These are phyloP conservation scores for Sporisorium scitamineum DNA, from an alignment of 1,284 basidiomycete species.

Conservation along the genomic window DNA sequence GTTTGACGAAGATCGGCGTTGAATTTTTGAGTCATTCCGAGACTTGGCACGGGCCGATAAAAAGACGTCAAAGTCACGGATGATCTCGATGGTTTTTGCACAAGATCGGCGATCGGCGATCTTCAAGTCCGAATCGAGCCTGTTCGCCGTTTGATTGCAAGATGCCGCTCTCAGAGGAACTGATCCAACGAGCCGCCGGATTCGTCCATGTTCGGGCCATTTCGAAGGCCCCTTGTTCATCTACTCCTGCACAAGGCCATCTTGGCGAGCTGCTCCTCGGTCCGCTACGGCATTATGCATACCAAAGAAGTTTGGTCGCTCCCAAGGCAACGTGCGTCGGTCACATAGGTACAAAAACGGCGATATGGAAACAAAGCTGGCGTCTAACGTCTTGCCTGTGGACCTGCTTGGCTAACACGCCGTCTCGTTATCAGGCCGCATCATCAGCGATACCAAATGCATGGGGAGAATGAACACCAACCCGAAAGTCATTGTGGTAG, in stretches of 20 bases:
- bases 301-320: neutral
- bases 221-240: no score
- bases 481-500: neutral
- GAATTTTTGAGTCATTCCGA: neutral
- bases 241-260: no score
- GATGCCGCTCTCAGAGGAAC: neutral
- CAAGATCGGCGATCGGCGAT: neutral
- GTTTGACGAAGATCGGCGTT: slow-evolving; percentile 2
- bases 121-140: neutral
- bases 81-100: neutral
- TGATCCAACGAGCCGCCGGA: no score
- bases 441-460: neutral
- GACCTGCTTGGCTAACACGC: neutral
- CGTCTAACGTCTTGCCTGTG: neutral
- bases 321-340: neutral
- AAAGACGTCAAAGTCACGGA: no score
- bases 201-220: neutral
- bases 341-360: neutral
- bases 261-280: neutral
- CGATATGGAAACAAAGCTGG: neutral
- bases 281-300: neutral
- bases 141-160: neutral
- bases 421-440: slow-evolving; percentile 6
- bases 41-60: slow-evolving; percentile 7
- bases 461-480: neutral